Evolutionary conservation across 805 yeast species (phyloP), one percentile per base, ranked within the genome.

Genomic region (Pichia phayaonensis): DNA sequence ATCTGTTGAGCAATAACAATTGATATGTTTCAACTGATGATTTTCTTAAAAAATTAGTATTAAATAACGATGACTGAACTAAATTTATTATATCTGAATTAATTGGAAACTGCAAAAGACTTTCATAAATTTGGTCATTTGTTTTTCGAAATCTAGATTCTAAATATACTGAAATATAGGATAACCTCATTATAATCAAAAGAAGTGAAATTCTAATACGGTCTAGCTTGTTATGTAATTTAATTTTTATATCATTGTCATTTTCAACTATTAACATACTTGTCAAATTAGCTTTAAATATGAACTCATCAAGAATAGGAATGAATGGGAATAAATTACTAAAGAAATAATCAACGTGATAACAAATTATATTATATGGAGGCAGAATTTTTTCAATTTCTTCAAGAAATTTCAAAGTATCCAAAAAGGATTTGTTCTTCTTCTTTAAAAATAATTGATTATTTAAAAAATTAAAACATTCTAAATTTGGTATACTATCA

Each of bases 291-390:
- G 45, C 48, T 41, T 61, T 64, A 48, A 75, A 72, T n/a, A 54
- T 54, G 0, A 24, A 39, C 52, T 75, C 79, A 52, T 76, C 79
- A 22, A 76, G 48, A 29, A 72, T 67, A 0, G 83, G 81, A 53
- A 75, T 64, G 46, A 68, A 73, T 4, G 81, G 79, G 54, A 75
- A 73, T 1, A 75, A 60, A 4, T 59, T 49, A 1, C 49, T 47
- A 57, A 76, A 73, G 49, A 69, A 77, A 40, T 68, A 57, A 23
- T 69, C 63, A 11, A 76, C 52, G 45, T 73, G 66, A n/a, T 59
- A 51, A 66, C 72, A 61, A 4, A 75, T 60, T 0, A 70, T 66
- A 26, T 58, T 60, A 47, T 62, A 62, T 6, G 61, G 49, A 2
- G 72, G 71, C 15, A 68, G 45, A 4, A 49, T 48, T 21, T 42